These are phyloP conservation scores for Daldinia loculata DNA, from an alignment of 495 filamentous ascomycete species.

Conservation along the genomic window DNA sequence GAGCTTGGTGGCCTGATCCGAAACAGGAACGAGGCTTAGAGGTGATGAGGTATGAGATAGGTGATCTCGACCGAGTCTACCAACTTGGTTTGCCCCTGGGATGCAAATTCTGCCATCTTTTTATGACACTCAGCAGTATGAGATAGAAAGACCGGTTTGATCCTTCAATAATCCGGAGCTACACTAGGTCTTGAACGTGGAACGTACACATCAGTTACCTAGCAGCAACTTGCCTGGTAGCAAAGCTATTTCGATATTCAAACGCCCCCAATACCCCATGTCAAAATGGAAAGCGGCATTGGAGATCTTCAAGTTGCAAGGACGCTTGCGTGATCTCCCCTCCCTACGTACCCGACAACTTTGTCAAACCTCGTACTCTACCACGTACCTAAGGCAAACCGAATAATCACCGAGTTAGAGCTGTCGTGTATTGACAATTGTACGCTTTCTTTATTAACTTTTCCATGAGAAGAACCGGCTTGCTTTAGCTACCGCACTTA, in stretches of 20 bases:
- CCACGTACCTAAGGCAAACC: not conserved
- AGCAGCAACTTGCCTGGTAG: not conserved
- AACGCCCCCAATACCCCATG: slow-evolving; percentile 3
- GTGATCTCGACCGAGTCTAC: not conserved
- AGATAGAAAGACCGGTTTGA: slow-evolving; percentile 1
- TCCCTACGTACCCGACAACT: slow-evolving; percentile 1
- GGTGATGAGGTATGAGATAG: slow-evolving; percentile 5
- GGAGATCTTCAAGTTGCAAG: slow-evolving; percentile 28
- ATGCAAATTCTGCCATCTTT: not conserved
- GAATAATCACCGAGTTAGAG: not conserved
- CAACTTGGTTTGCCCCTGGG: not conserved
- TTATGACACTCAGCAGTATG: not conserved
- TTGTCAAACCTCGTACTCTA: slow-evolving; percentile 1
- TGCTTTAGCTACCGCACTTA: slow-evolving; percentile 24
- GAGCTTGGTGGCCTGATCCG: slow-evolving; percentile 21
- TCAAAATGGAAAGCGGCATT: slow-evolving; percentile 12
- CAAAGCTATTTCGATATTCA: slow-evolving; percentile 25
- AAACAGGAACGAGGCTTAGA: slow-evolving; percentile 13
- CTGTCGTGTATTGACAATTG: not conserved
- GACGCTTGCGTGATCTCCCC: slow-evolving; percentile 38
- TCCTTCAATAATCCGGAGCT: not conserved
- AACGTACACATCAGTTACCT: slow-evolving; percentile 9
- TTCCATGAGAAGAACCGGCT: slow-evolving; percentile 3
- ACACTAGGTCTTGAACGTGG: not conserved
- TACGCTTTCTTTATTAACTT: slow-evolving; percentile 1